Conservation (phyloP, 1,284 basidiomycete genomes). For the Exobasidium rhododendri region DNA sequence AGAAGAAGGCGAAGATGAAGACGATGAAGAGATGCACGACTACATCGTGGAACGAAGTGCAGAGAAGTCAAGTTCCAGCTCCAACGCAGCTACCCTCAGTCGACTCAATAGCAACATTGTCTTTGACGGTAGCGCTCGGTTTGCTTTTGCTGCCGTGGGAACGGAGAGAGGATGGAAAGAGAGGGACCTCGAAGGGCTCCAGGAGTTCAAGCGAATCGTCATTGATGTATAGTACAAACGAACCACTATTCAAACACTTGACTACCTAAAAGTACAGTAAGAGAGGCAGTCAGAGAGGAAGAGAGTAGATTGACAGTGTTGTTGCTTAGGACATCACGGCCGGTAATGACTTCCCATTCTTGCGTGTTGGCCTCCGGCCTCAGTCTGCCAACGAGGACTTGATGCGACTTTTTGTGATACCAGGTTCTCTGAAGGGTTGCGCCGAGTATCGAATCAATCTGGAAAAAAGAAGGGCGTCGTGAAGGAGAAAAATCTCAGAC, state of each 20-base stretch:
- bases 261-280: slow-evolving; percentile 16
- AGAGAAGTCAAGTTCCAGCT: not conserved
- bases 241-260: not conserved
- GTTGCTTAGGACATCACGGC: slow-evolving; percentile 71
- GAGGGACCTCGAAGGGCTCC: slow-evolving; percentile 11
- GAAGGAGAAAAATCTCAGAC: too few relatives aligned
- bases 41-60: slow-evolving; percentile 27
- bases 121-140: slow-evolving; percentile 30
- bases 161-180: slow-evolving; percentile 24
- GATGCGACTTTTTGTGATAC: slow-evolving; percentile 66
- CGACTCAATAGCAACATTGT: slow-evolving; percentile 42
- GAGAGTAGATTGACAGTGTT: slow-evolving; percentile 59
- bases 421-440: slow-evolving; percentile 80
- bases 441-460: slow-evolving; percentile 73
- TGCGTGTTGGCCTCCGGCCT: slow-evolving; percentile 38
- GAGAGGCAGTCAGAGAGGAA: slow-evolving; percentile 18
- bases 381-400: slow-evolving; percentile 60
- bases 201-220: slow-evolving; percentile 9
- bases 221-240: slow-evolving; percentile 3
- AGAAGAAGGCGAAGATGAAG: slow-evolving; percentile 36
- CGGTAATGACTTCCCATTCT: slow-evolving; percentile 64
- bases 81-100: slow-evolving; percentile 18
- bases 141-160: slow-evolving; percentile 36
- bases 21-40: slow-evolving; percentile 36
- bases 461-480: not conserved